Evolutionary conservation across 2,329 filamentous ascomycete genomes (phyloP).

Genomic region (Thelonectria discophora): DNA sequence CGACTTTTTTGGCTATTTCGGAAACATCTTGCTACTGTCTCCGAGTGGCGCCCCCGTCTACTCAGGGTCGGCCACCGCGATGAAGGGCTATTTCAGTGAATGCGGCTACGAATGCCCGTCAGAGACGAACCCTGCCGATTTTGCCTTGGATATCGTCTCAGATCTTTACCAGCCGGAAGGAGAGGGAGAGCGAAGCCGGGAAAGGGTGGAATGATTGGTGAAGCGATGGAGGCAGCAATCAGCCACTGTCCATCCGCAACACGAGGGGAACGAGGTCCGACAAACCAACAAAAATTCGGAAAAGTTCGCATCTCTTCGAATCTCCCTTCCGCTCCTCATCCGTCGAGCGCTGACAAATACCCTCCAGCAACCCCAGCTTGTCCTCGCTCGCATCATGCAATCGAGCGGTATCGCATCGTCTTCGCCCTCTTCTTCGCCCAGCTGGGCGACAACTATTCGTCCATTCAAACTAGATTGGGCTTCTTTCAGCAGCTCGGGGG

Average conservation of each 20-base stretch:
- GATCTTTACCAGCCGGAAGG: conserved; percentile 72
- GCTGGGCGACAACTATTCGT: conserved; percentile 70
- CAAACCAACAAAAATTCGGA: no score
- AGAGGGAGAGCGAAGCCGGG: conserved; percentile 67
- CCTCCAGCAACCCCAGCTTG: conserved; percentile 67
- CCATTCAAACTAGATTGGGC: conserved; percentile 75
- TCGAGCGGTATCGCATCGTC: conserved; percentile 68
- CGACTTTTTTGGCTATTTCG: conserved; percentile 74
- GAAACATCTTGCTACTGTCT: conserved; percentile 74
- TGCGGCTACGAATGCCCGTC: conserved; percentile 70
- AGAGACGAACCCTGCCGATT: conserved; percentile 78
- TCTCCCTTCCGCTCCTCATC: conserved; percentile 69
- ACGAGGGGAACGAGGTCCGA: not conserved
- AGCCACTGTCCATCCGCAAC: conserved; percentile 44
- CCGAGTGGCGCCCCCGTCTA: conserved; percentile 73
- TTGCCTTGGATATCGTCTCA: conserved; percentile 77
- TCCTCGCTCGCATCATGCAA: conserved; percentile 71
- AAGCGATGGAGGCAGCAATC: conserved; percentile 65
- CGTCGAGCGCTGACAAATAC: conserved; percentile 73
- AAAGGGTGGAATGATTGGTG: conserved; percentile 68
- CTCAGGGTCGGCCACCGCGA: conserved; percentile 66
- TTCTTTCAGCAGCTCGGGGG: conserved; percentile 75
- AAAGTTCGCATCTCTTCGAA: not conserved
- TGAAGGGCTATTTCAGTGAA: conserved; percentile 69
- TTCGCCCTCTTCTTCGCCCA: conserved; percentile 75